Evolutionary conservation across 192 early-diverging fungal genomes (phyloP).

Genomic region (Entomortierella chlamydospora): DNA sequence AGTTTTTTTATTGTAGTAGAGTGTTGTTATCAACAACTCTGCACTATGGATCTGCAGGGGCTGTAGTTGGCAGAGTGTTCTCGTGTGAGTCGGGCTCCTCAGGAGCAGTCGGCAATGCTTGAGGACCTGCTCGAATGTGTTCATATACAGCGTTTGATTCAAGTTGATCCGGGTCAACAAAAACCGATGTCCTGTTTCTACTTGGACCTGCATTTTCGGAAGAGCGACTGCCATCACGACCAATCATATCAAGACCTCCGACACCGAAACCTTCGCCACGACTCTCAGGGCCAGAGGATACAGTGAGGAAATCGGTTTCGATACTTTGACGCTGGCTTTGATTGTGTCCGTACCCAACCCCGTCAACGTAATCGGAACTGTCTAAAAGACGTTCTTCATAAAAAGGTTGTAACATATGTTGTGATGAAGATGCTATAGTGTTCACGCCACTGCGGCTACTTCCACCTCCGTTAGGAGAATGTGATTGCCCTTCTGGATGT

Average conservation of each 20-base stretch:
- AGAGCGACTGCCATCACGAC: no score
- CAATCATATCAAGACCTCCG: not conserved
- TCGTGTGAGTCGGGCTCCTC: not conserved
- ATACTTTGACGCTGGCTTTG: conserved; percentile 4
- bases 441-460: not conserved
- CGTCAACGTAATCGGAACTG: conserved; percentile 4
- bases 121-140: conserved; percentile 31
- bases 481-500: not conserved
- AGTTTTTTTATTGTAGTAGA: not conserved
- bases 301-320: not conserved
- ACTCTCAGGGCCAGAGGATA: not conserved
- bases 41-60: not conserved
- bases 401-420: not conserved
- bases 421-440: not conserved
- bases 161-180: conserved; percentile 20
- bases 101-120: conserved; percentile 16
- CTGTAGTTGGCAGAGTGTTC: not conserved
- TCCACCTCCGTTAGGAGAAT: not conserved
- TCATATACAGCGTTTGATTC: conserved; percentile 22
- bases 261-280: not conserved
- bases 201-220: no score
- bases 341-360: not conserved
- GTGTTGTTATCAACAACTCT: not conserved
- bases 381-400: conserved; percentile 11
- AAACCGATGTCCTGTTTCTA: not conserved